These are phyloP conservation scores for Cladosporium sp. DNA, from an alignment of 2,329 filamentous ascomycete species.

Conservation along the genomic window DNA sequence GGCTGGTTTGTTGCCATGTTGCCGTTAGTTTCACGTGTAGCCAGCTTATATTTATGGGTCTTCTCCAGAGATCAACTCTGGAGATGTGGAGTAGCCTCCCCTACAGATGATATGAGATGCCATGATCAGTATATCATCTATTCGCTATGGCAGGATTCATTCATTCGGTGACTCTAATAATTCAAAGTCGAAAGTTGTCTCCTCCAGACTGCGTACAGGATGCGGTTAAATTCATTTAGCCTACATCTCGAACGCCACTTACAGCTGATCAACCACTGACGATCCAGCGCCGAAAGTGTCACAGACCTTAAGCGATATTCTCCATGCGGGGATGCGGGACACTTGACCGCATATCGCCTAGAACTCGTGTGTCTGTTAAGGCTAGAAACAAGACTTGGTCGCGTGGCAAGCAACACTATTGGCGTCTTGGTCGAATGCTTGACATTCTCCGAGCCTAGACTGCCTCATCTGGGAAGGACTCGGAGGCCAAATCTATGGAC, in stretches of 20 bases:
- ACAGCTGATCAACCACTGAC: neutral
- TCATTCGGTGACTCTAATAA: neutral
- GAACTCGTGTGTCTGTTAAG: neutral
- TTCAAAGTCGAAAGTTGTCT: neutral
- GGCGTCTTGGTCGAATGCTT: slow-evolving; percentile 9
- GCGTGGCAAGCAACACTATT: neutral
- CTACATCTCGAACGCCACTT: neutral
- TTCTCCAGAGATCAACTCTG: neutral
- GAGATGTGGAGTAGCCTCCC: neutral
- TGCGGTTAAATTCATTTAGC: slow-evolving; percentile 1
- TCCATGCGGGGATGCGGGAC: neutral
- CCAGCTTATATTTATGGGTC: neutral
- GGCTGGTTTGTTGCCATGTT: too few relatives aligned
- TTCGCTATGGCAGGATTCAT: neutral
- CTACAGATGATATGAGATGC: neutral
- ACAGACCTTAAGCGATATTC: neutral
- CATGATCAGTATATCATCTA: neutral
- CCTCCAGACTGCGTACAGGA: neutral
- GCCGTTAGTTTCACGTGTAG: neutral
- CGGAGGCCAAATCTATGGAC: neutral
- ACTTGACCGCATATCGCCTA: slow-evolving; percentile 1
- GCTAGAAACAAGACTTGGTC: slow-evolving; percentile 2
- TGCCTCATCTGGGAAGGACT: neutral
- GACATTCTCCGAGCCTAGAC: neutral
- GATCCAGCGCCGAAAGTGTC: neutral